A percentile compares a stretch with the other conserved stretches of the same genome.
Evolutionary conservation across 2,329 filamentous ascomycete genomes (phyloP).

Genomic region (Pyrenophora tritici-repentis): DNA sequence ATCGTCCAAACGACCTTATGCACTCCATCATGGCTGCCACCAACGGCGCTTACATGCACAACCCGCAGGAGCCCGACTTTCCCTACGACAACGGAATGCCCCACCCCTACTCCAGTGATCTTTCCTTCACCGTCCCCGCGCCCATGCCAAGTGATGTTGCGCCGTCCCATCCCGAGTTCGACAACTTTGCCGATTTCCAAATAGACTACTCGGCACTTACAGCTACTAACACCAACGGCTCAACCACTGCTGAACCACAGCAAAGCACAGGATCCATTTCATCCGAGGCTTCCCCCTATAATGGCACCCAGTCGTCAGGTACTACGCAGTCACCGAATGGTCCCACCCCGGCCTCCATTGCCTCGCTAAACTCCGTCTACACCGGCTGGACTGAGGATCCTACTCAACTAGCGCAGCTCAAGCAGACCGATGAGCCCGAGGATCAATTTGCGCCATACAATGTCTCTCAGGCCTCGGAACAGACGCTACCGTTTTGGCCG

Average conservation of each 20-base stretch:
- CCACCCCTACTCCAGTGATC: slow-evolving; percentile 27
- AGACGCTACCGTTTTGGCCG: slow-evolving; percentile 38
- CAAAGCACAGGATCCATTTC: slow-evolving; percentile 41
- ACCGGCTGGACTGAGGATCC: slow-evolving; percentile 46
- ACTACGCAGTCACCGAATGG: slow-evolving; percentile 42
- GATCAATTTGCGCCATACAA: slow-evolving; percentile 41
- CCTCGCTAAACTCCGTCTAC: slow-evolving; percentile 45
- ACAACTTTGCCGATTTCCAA: slow-evolving; percentile 35
- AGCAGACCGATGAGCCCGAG: slow-evolving; percentile 32
- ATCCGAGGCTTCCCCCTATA: slow-evolving; percentile 44
- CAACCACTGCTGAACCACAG: slow-evolving; percentile 32
- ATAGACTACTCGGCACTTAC: slow-evolving; percentile 33
- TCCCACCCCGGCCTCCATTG: slow-evolving; percentile 40
- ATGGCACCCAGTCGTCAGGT: slow-evolving; percentile 36
- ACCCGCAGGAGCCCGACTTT: slow-evolving; percentile 31
- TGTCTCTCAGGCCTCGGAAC: slow-evolving; percentile 39
- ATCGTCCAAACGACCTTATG: slow-evolving; percentile 43
- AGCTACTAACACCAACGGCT: slow-evolving; percentile 27
- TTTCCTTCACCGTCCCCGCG: slow-evolving; percentile 32
- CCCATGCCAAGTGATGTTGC: slow-evolving; percentile 29
- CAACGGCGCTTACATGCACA: slow-evolving; percentile 42
- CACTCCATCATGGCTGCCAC: slow-evolving; percentile 46
- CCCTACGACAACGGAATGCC: slow-evolving; percentile 31
- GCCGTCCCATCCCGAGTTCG: slow-evolving; percentile 28
- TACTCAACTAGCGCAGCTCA: slow-evolving; percentile 25